Percentiles rank a stretch among this genome's conserved stretches.
Conservation (phyloP, 148 eudicot species). For the Rhododendron kiyosumense region DNA sequence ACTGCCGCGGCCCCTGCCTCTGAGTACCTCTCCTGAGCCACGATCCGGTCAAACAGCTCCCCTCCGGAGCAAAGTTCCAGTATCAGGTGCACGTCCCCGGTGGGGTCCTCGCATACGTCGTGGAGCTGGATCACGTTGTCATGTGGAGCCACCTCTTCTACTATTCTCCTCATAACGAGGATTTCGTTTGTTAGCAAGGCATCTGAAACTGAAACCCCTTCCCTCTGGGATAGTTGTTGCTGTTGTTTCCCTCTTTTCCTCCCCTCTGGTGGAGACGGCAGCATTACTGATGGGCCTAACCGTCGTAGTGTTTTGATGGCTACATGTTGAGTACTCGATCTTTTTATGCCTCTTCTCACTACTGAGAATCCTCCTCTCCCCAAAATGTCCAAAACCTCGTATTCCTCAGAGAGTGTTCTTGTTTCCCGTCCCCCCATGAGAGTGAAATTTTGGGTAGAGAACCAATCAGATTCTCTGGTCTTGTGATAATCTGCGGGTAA, state of each 20-base stretch:
- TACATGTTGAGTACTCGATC: conserved; percentile 16
- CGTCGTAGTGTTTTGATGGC: conserved; percentile 46
- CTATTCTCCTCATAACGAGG: conserved; percentile 46
- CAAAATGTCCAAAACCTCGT: conserved; percentile 35
- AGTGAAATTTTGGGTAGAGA: not conserved
- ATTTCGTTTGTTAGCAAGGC: conserved; percentile 48
- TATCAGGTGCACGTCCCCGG: conserved; percentile 38
- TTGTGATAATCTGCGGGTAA: not conserved
- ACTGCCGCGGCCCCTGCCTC: conserved; percentile 46
- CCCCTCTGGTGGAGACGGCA: not conserved
- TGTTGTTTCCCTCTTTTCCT: conserved; percentile 1
- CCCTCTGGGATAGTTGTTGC: not conserved
- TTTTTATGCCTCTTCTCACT: conserved; percentile 35
- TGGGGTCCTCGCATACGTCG: conserved; percentile 29
- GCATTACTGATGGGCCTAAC: conserved; percentile 8
- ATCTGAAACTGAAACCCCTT: conserved; percentile 35
- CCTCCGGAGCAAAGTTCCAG: conserved; percentile 51
- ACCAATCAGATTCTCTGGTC: not conserved
- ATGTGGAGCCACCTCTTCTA: conserved; percentile 52
- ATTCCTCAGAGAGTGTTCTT: conserved; percentile 33
- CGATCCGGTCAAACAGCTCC: conserved; percentile 50
- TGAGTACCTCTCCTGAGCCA: conserved; percentile 36
- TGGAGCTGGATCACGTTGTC: conserved; percentile 44
- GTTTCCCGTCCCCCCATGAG: conserved; percentile 28
- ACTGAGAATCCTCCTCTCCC: conserved; percentile 58